These are phyloP conservation scores for Candida pseudoviswanathii DNA, from an alignment of 1,139 yeast genomes.

Conservation along the genomic window DNA sequence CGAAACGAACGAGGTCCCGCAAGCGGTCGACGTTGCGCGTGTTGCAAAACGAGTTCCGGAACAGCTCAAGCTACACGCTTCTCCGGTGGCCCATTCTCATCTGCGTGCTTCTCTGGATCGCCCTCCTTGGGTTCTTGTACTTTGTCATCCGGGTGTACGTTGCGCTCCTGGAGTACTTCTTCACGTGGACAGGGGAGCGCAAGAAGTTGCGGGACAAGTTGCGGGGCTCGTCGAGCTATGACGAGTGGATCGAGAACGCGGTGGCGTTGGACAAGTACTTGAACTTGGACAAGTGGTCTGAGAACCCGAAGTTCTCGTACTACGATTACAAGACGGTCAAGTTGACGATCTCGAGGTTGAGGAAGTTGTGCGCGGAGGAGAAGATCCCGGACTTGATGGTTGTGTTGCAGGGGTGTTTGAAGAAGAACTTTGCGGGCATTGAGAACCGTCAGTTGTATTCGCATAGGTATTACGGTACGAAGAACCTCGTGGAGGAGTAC, in stretches of 20 bases:
- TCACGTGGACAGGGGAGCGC: slow-evolving; percentile 64
- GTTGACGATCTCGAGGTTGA: slow-evolving; percentile 50
- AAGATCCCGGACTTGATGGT: slow-evolving; percentile 52
- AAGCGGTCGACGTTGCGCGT: slow-evolving; percentile 15
- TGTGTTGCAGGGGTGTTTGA: slow-evolving; percentile 66
- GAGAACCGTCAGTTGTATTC: slow-evolving; percentile 74
- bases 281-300: slow-evolving; percentile 65
- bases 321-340: slow-evolving; percentile 67
- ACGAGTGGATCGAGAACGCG: slow-evolving; percentile 68
- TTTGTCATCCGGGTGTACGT: slow-evolving; percentile 60
- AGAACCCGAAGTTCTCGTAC: slow-evolving; percentile 62
- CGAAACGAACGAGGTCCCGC: not conserved
- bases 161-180: slow-evolving; percentile 59
- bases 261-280: slow-evolving; percentile 56
- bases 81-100: slow-evolving; percentile 68
- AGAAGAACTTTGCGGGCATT: slow-evolving; percentile 76
- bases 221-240: slow-evolving; percentile 50
- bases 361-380: slow-evolving; percentile 31
- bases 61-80: slow-evolving; percentile 52
- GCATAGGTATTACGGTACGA: slow-evolving; percentile 77
- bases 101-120: slow-evolving; percentile 56
- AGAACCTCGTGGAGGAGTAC: slow-evolving; percentile 57
- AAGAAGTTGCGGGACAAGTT: slow-evolving; percentile 50
- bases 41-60: slow-evolving; percentile 46
- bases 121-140: slow-evolving; percentile 51